phyloP scores from a whole-genome alignment of 176 grass and related monocot species.

The Stipa capillata region DNA sequence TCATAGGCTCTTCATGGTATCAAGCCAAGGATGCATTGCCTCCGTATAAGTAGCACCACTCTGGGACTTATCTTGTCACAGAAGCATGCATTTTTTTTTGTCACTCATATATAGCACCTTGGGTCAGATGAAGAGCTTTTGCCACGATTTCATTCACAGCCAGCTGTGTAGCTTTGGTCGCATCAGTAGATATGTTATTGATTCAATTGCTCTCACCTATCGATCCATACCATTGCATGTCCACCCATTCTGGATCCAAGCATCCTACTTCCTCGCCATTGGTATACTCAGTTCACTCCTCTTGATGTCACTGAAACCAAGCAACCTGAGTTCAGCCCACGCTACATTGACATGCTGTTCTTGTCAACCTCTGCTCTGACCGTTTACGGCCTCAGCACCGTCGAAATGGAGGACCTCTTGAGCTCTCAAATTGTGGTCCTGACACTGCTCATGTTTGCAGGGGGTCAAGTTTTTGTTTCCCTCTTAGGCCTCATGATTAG shows the following conservation, averaged over 20 bases:
- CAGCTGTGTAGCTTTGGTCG: slow-evolving; percentile 32
- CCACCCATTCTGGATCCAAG: slow-evolving; percentile 47
- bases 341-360: slow-evolving; percentile 42
- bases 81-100: not conserved
- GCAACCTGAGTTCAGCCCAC: not conserved
- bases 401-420: slow-evolving; percentile 48
- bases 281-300: slow-evolving; percentile 26
- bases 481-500: slow-evolving; percentile 46
- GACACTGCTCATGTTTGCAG: slow-evolving; percentile 46
- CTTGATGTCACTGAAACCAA: slow-evolving; percentile 32
- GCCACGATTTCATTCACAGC: slow-evolving; percentile 22
- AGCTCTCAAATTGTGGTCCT: slow-evolving; percentile 44
- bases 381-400: slow-evolving; percentile 31
- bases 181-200: not conserved
- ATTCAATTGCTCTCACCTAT: not conserved
- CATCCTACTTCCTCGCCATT: slow-evolving; percentile 42
- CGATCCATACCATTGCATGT: slow-evolving; percentile 17
- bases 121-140: not conserved
- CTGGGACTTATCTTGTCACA: not conserved
- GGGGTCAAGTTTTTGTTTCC: slow-evolving; percentile 48
- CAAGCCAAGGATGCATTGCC: not conserved
- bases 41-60: not conserved
- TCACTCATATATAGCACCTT: not conserved
- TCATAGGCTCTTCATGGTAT: not conserved
- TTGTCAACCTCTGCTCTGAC: slow-evolving; percentile 46